Base-by-base conservation (phyloP, 2,329 filamentous ascomycete species). In the Orbilia javanica region DNA sequence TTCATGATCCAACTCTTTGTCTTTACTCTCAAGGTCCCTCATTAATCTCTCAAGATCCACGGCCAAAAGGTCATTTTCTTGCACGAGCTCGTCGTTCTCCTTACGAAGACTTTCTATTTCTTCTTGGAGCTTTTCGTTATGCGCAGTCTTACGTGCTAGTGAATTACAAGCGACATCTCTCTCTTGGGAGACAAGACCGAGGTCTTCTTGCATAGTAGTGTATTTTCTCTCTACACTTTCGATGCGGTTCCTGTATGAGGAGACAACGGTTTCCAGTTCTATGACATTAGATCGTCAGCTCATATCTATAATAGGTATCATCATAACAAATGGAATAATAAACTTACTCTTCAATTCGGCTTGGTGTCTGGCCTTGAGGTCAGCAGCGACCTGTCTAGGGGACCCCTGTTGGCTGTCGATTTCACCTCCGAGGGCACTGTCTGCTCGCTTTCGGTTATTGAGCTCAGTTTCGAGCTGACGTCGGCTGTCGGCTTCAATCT, bases 321-420 rank as follows among this genome's bases (percentile, higher is more conserved):
- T 39, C 18, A 44, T 44, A 29, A 53, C 10, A 31, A 53, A 53
- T n/a, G n/a, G n/a, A n/a, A n/a, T n/a, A n/a, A n/a, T n/a, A 27
- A 48, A 67, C 80, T 46, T 74, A 82, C 81, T 82, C 34, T 81
- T 74, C 25, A 81, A 79, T 31, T 81, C 80, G 48, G 80, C 79
- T 39, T 79, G 73, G 22, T 79, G 79, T 20, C 80, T 80, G 25
- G 80, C 50, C 53, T 80, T 81, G 3, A 79, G 42, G 22, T 79
- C 80, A 18, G 81, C 81, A 18, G 72, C 77, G 8, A 71, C 76
- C 55, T 74, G 62, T 25, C 69, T 7, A 0, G 74, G 74, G 3
- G 75, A 73, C 2, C 80, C 73, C 8, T 76, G 69, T 44, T 81
- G 80, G 13, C 72, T 80, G 57, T 80, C 80, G 36, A 80, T 77